Evolutionary conservation across 139 green algal species (phyloP).

Genomic region (Micromonas pusilla): DNA sequence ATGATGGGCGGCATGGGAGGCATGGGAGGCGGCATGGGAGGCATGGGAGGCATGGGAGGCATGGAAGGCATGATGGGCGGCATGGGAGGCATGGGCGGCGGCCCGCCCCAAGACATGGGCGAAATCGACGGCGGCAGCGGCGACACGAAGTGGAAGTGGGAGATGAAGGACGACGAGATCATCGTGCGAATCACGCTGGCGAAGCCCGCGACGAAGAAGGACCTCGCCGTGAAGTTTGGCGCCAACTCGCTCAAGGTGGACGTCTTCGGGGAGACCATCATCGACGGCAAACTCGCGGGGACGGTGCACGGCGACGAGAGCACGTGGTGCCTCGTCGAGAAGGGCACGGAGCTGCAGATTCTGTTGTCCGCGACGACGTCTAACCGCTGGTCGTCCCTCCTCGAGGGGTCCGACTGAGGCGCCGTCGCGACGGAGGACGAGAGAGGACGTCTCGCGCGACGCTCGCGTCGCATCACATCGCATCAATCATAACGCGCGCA

Average conservation of each 20-base stretch:
- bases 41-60: conserved; percentile 41
- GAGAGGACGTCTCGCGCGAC: not conserved
- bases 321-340: conserved; percentile 11
- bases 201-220: conserved; percentile 3
- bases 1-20: conserved; percentile 37
- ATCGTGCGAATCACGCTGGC: not conserved
- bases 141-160: conserved; percentile 9
- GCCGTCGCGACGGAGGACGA: too few relatives aligned
- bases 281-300: not conserved
- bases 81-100: conserved; percentile 7
- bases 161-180: conserved; percentile 15
- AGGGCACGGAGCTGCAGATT: conserved; percentile 5
- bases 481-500: too few relatives aligned
- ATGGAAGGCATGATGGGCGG: conserved; percentile 22
- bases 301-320: not conserved
- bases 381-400: not conserved
- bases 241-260: not conserved
- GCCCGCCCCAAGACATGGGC: not conserved
- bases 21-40: conserved; percentile 41
- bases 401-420: not conserved
- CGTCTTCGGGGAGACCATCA: not conserved
- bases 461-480: too few relatives aligned
- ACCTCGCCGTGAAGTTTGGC: not conserved
- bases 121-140: not conserved
- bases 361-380: not conserved